Conservation (phyloP, 2,329 filamentous ascomycete species). For the Diaporthe vaccinii region DNA sequence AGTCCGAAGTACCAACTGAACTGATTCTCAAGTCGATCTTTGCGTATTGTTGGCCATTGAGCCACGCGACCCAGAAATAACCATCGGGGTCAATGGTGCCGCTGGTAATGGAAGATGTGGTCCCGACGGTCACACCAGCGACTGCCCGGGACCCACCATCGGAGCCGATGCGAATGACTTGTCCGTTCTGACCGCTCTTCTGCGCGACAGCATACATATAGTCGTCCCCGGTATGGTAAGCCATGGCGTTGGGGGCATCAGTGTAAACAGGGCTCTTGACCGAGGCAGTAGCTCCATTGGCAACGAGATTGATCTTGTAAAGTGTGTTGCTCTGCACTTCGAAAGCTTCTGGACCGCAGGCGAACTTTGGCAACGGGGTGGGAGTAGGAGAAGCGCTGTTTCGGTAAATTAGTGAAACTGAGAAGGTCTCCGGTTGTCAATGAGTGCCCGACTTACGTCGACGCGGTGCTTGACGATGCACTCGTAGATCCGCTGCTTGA, state of each 20-base stretch:
- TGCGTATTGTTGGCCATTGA: background rate
- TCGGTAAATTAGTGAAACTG: background rate
- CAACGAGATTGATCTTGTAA: background rate
- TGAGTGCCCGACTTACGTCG: background rate
- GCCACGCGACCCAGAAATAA: background rate
- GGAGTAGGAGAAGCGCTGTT: background rate
- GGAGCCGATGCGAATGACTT: conserved; percentile 4
- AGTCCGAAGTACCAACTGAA: background rate
- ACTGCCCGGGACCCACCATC: background rate
- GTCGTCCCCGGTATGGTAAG: background rate
- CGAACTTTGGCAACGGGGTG: background rate
- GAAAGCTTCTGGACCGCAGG: background rate
- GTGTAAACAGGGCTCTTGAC: background rate
- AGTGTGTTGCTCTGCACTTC: background rate
- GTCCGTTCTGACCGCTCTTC: background rate
- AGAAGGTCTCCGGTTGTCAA: background rate
- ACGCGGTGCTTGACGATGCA: background rate
- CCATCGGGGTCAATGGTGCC: background rate
- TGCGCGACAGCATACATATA: conserved; percentile 12
- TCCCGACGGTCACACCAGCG: background rate
- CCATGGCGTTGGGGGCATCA: conserved; percentile 3
- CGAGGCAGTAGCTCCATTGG: background rate
- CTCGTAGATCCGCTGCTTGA: background rate
- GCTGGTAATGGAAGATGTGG: background rate
- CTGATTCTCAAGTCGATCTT: background rate